Conservation (phyloP, 345 rosid species). For the Citrus trifoliata region DNA sequence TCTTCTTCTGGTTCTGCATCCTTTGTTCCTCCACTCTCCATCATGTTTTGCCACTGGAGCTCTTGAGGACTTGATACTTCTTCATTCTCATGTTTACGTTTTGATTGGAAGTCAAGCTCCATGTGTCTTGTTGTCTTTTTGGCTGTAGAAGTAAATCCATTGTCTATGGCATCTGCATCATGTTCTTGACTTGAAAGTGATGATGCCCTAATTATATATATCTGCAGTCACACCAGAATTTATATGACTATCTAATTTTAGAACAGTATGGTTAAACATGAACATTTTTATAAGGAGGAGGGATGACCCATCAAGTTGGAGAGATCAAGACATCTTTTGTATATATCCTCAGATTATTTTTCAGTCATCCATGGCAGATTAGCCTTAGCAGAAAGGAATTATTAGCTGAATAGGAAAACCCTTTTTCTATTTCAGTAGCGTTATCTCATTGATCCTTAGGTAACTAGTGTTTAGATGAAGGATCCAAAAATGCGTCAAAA, state of each 20-base stretch:
- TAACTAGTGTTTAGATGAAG: not conserved
- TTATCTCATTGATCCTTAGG: not conserved
- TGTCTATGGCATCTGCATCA: not conserved
- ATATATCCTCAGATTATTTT: not conserved
- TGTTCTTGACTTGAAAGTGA: not conserved
- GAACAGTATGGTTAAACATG: not conserved
- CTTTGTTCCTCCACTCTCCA: not conserved
- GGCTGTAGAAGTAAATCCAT: not conserved
- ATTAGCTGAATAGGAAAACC: not conserved
- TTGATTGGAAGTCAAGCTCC: not conserved
- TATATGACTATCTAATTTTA: not conserved
- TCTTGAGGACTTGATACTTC: not conserved
- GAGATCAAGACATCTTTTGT: not conserved
- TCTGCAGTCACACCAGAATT: not conserved
- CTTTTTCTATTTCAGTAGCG: not conserved
- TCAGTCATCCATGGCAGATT: not conserved
- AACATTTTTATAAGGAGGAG: not conserved
- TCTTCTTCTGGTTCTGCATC: not conserved
- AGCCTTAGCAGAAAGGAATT: not conserved
- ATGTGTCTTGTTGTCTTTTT: not conserved
- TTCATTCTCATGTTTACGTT: not conserved
- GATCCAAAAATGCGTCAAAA: not conserved
- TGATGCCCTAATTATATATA: conserved; percentile 17
- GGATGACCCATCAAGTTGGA: not conserved
- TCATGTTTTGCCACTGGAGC: not conserved